Conservation (phyloP, 192 early-diverging fungal genomes). For the Chytriomyces confervae region DNA sequence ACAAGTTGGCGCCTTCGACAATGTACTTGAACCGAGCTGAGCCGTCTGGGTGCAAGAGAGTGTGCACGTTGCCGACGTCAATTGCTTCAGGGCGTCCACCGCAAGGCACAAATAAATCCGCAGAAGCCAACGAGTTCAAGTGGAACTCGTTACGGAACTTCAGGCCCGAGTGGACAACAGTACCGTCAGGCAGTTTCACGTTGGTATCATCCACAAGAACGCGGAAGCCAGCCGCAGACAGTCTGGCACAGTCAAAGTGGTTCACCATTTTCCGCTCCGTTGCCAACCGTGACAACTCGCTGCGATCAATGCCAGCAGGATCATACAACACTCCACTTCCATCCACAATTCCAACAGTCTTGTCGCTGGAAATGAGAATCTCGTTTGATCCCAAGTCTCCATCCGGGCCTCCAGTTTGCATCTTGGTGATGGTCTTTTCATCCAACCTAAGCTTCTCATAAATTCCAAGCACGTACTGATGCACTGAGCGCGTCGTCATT, state of each 20-base stretch:
- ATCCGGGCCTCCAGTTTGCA: slow-evolving; percentile 98
- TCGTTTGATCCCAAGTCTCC: slow-evolving; percentile 99
- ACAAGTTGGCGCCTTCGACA: slow-evolving; percentile 98
- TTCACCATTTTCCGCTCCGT: slow-evolving; percentile 81
- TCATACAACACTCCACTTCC: slow-evolving; percentile 96
- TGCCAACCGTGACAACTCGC: slow-evolving; percentile 85
- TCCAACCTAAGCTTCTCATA: slow-evolving; percentile 68
- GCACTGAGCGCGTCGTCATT: slow-evolving; percentile 98
- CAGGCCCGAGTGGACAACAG: slow-evolving; percentile 83
- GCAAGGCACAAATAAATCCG: slow-evolving; percentile 95
- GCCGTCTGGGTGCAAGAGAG: slow-evolving; percentile 79
- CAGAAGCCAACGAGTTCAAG: slow-evolving; percentile 75
- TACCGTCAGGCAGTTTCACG: slow-evolving; percentile 86
- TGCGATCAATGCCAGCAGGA: slow-evolving; percentile 87
- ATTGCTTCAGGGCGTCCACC: slow-evolving; percentile 97
- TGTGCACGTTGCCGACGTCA: slow-evolving; percentile 85
- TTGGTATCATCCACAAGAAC: slow-evolving; percentile 92
- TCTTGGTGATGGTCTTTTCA: slow-evolving; percentile 83
- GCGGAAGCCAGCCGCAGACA: slow-evolving; percentile 85
- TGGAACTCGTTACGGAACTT: slow-evolving; percentile 98
- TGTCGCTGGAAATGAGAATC: slow-evolving; percentile 97
- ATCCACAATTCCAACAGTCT: slow-evolving; percentile 93
- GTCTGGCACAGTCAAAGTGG: slow-evolving; percentile 84
- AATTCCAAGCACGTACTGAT: slow-evolving; percentile 98
- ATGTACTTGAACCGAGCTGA: slow-evolving; percentile 96